Evolutionary conservation across 352 stramenopile species (phyloP), one percentile per base, ranked within the genome.

Genomic region (Globisporangium emineosum): DNA sequence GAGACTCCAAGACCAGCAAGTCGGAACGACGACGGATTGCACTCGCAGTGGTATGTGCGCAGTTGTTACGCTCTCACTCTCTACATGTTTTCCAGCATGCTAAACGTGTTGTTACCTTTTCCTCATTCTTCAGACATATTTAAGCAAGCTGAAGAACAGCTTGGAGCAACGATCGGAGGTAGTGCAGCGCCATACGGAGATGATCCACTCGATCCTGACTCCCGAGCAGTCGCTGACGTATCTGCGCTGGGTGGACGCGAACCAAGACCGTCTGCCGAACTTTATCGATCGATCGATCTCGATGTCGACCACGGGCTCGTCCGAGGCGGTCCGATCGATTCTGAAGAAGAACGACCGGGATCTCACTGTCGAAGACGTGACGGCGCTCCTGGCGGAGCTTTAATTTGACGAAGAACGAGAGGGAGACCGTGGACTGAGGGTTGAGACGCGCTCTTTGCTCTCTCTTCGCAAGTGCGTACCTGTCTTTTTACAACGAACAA

Each of bases 101-200:
- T 65, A 10, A 60, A 1, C 19, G 29, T 30, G 13, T 12, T 13
- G 4, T 35, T 8, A 7, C 33, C 5, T 1, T 52, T 27, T 50
- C 40, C 19, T 50, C 40, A 23, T 47, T 50, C 0, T 37, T n/a
- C 51, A 95, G 87, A 92, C 83, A 51, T 96, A 96, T 86, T 81
- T 96, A 81, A 89, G 82, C 77, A 92, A 93, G 66, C 76, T 96
- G 6, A 92, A 94, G 68, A 83, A 85, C 45, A 94, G 83, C 40
- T 69, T 96, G 8, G 85, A 93, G 67, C 78, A 87, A 65, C 82
- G 86, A 15, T 86, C 87, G n/a, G 77, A 87, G 53, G 81, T 83
- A 2, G 87, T 96, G 50, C 82, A 96, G 71, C 68, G 76, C 66
- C 81, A 94, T 63, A 89, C 83, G 4, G 80, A 94, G 63, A 83